phyloP scores from a whole-genome alignment of 1,139 yeast genomes.

The Suhomyces atakaporum region DNA sequence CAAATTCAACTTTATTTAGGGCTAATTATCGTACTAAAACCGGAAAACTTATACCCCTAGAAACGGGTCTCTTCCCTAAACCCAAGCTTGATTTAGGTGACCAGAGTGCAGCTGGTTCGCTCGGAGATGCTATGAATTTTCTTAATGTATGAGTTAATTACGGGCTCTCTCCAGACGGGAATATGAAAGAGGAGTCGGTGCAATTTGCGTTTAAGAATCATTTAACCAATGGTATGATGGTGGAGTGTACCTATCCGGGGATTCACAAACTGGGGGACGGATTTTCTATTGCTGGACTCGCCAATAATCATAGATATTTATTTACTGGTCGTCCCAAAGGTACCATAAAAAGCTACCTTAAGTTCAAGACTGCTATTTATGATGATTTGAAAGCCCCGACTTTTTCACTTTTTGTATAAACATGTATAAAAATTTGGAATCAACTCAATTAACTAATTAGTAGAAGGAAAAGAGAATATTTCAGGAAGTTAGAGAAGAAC shows the following conservation, averaged over 20 bases:
- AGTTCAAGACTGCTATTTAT: too few species aligned
- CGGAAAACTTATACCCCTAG: too few species aligned
- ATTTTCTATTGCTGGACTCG: conserved; percentile 19
- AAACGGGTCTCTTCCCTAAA: too few species aligned
- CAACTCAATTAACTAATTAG: too few species aligned
- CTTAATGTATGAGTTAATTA: conserved; percentile 48
- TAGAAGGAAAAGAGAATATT: too few species aligned
- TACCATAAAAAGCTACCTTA: too few species aligned
- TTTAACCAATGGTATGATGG: conserved; percentile 29
- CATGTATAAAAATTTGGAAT: too few species aligned
- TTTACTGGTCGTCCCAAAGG: conserved; percentile 46
- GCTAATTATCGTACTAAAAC: too few species aligned
- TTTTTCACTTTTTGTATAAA: too few species aligned
- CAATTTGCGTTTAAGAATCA: conserved; percentile 37
- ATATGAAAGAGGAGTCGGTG: conserved; percentile 34
- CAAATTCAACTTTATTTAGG: too few species aligned
- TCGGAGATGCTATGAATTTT: conserved; percentile 45
- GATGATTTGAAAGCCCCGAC: too few species aligned
- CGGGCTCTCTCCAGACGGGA: conserved; percentile 45
- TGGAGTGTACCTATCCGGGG: conserved; percentile 15
- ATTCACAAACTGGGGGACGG: conserved; percentile 14
- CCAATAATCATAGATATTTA: conserved; percentile 21
- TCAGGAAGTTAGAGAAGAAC: too few species aligned
- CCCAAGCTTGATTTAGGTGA: conserved; percentile 56
- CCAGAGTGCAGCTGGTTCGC: conserved; percentile 48